phyloP scores from a whole-genome alignment of 2,329 filamentous ascomycete species.

The Arthrobotrys sphaeroides region DNA sequence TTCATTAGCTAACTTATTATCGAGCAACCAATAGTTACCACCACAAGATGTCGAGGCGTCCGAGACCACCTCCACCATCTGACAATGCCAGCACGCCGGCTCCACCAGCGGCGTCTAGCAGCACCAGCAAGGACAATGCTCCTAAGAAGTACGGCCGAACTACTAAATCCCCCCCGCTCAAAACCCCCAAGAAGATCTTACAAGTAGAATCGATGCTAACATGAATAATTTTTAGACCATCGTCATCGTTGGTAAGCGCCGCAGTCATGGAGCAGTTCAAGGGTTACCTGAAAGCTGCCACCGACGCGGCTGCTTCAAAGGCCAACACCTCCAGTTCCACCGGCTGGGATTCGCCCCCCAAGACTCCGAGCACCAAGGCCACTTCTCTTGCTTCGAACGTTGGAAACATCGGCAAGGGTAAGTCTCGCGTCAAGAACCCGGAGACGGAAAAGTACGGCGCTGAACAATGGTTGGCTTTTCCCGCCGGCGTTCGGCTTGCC shows the following conservation, averaged over 20 bases:
- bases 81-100: background rate
- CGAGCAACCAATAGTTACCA: background rate
- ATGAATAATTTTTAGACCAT: background rate
- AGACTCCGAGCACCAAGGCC: background rate
- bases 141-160: background rate
- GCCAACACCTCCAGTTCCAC: background rate
- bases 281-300: background rate
- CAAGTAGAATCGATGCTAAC: background rate
- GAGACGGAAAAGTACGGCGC: background rate
- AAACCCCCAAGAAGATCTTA: too few relatives aligned
- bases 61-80: background rate
- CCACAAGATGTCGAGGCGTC: background rate
- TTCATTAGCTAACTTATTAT: background rate
- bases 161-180: too few relatives aligned
- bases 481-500: constrained; percentile 3
- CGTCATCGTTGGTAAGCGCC: background rate
- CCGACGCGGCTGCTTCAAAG: background rate
- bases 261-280: background rate
- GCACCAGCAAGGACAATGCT: background rate
- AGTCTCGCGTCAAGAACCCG: background rate
- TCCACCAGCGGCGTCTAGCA: background rate
- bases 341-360: background rate
- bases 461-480: constrained; percentile 1
- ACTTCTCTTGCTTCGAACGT: background rate
- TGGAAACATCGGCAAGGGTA: background rate